Conservation (phyloP, 805 yeast species). For the Pichia scutulata region DNA sequence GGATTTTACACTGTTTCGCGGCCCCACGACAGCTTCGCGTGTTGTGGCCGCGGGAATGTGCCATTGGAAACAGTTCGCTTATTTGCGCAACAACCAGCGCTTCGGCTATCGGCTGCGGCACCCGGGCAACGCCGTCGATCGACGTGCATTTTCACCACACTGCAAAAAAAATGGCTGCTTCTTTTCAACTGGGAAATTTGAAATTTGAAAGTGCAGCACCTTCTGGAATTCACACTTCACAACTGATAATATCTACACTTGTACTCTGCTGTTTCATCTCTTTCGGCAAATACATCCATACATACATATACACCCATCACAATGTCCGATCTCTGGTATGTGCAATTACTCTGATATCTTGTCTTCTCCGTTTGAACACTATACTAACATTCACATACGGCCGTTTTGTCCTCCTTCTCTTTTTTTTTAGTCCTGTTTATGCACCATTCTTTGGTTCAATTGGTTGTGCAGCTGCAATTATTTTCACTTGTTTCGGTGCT, state of each 20-base stretch:
- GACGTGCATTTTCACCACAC: not conserved
- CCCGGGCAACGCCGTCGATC: no score
- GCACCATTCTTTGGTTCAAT: slow-evolving; percentile 98
- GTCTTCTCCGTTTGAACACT: not conserved
- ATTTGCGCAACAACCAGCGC: no score
- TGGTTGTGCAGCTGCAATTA: slow-evolving; percentile 91
- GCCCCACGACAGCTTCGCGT: no score
- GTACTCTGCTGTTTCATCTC: not conserved
- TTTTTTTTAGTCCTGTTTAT: slow-evolving; percentile 56
- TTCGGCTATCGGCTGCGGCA: no score
- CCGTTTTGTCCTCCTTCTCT: not conserved
- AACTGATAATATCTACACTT: not conserved
- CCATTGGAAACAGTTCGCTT: no score
- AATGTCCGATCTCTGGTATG: slow-evolving; percentile 76
- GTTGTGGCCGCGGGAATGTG: no score
- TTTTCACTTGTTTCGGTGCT: slow-evolving; percentile 92
- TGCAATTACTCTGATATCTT: slow-evolving; percentile 11
- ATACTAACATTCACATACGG: not conserved
- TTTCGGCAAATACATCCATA: slow-evolving; percentile 6
- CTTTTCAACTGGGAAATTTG: not conserved
- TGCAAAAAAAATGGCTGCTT: not conserved
- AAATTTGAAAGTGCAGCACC: not conserved
- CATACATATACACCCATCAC: slow-evolving; percentile 13
- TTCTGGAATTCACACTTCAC: no score
- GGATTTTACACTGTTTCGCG: no score